Conservation (phyloP, 2,329 filamentous ascomycete genomes). For the Paracamarosporium sp. region DNA sequence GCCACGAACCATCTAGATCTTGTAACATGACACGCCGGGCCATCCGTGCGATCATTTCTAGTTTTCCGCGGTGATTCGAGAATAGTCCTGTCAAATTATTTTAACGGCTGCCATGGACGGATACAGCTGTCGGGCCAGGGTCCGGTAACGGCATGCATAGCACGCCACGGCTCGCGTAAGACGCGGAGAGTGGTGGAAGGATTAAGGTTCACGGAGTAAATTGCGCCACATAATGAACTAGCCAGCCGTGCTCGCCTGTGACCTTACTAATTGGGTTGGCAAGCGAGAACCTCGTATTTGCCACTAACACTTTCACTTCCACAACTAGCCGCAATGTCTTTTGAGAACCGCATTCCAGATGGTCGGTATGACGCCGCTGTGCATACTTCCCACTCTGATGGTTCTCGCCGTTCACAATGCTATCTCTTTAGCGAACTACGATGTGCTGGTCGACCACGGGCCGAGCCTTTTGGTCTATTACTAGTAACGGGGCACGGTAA, state of each 20-base stretch:
- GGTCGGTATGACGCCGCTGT: neutral
- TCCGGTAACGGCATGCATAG: neutral
- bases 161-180: neutral
- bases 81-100: neutral
- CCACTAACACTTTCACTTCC: neutral
- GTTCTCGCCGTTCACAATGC: neutral
- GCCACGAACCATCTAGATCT: neutral
- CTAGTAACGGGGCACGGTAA: neutral
- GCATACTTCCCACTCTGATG: neutral
- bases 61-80: neutral
- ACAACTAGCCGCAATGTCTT: neutral
- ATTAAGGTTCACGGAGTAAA: neutral
- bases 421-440: neutral
- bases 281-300: neutral
- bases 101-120: neutral
- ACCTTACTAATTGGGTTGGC: neutral
- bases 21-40: neutral
- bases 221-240: slow-evolving; percentile 4
- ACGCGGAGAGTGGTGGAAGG: neutral
- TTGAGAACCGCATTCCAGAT: neutral
- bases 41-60: neutral
- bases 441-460: neutral
- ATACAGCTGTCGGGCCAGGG: neutral
- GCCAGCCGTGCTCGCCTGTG: neutral
- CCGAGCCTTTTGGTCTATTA: neutral